phyloP scores from a whole-genome alignment of 306 rosid genomes.

The Quercus gilva region DNA sequence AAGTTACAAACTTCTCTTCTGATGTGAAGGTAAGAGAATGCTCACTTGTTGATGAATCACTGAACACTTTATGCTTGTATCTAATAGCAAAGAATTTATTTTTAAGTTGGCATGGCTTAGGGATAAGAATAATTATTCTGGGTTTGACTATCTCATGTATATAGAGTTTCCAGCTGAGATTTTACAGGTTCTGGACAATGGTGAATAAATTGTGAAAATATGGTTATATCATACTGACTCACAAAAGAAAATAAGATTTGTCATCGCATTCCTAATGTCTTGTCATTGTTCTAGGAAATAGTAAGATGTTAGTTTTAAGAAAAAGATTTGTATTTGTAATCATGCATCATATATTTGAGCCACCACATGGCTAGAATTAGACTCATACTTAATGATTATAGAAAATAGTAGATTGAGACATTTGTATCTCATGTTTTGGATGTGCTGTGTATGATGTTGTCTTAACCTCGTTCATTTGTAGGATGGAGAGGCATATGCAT shows the following conservation, averaged over 20 bases:
- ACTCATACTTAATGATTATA: not conserved
- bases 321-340: not conserved
- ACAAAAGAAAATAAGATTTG: no score
- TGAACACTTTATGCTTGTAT: constrained; percentile 9
- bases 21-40: constrained; percentile 76
- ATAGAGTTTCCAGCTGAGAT: no score
- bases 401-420: not conserved
- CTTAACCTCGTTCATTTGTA: constrained; percentile 34
- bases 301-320: not conserved
- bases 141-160: not conserved
- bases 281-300: not conserved
- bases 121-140: not conserved
- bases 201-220: not conserved
- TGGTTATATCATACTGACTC: not conserved
- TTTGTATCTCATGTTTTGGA: constrained; percentile 15
- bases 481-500: constrained; percentile 98
- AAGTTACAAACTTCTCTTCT: constrained; percentile 93
- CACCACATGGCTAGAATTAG: not conserved
- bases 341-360: not conserved
- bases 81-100: not conserved
- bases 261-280: not conserved
- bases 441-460: constrained; percentile 4
- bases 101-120: not conserved
- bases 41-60: constrained; percentile 7
- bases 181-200: not conserved